These are phyloP conservation scores for Chaetothyriales sp. DNA, from an alignment of 2,329 filamentous ascomycete genomes.

Conservation along the genomic window DNA sequence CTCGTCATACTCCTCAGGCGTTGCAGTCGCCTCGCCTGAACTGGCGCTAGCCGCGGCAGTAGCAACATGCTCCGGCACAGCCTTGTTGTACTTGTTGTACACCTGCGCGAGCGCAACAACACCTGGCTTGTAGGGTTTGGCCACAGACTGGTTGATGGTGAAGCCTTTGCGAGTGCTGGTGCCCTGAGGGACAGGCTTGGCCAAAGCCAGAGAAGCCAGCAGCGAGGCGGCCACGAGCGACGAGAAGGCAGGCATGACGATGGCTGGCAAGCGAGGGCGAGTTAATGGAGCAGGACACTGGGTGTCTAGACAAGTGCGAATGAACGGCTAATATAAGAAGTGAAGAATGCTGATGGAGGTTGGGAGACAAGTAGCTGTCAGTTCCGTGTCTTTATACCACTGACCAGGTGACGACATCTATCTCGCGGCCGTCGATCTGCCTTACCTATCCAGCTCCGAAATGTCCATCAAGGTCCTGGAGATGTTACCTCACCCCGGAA, in stretches of 20 bases:
- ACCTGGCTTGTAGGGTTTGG: conserved; percentile 13
- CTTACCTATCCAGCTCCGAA: neutral
- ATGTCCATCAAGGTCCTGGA: neutral
- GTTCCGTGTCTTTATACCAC: neutral
- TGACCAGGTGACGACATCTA: neutral
- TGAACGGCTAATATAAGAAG: neutral
- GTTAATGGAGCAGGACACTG: neutral
- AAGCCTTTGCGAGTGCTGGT: conserved; percentile 11
- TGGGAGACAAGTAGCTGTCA: neutral
- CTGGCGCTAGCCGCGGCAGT: conserved; percentile 4
- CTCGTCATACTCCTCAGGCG: conserved; percentile 38
- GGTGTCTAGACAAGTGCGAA: neutral
- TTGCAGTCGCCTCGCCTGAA: conserved; percentile 22
- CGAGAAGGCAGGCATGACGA: conserved; percentile 6
- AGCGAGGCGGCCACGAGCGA: conserved; percentile 8
- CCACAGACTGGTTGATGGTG: conserved; percentile 13
- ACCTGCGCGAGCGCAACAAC: conserved; percentile 11
- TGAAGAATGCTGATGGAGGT: neutral
- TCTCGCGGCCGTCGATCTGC: neutral
- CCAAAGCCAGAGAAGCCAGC: conserved; percentile 7
- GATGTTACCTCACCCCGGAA: neutral
- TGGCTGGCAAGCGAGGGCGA: neutral
- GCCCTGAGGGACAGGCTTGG: conserved; percentile 9
- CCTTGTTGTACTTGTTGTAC: conserved; percentile 15
- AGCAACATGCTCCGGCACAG: conserved; percentile 11